phyloP scores from a whole-genome alignment of 1,284 basidiomycete genomes.

The Mycena citricolor region DNA sequence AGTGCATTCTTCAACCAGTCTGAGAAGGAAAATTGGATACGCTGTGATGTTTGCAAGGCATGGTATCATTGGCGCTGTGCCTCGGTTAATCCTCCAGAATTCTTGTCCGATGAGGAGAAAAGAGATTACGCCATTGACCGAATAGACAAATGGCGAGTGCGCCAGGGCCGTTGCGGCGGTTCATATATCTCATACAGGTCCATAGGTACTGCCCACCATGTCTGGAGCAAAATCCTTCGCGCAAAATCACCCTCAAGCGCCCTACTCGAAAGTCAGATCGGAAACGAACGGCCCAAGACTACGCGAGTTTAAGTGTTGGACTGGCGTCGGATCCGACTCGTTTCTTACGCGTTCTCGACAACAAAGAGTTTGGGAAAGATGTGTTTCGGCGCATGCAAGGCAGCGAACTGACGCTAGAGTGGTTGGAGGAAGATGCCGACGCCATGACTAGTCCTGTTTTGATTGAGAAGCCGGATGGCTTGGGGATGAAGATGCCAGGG shows the following conservation, averaged over 20 bases:
- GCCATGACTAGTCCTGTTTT: constrained; percentile 79
- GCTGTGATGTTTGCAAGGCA: constrained; percentile 70
- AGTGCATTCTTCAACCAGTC: constrained; percentile 20
- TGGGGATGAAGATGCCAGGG: constrained; percentile 85
- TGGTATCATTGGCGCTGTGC: constrained; percentile 85
- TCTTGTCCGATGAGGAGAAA: constrained; percentile 17
- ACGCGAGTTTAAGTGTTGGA: constrained; percentile 69
- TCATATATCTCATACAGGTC: constrained; percentile 1
- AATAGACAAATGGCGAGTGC: constrained; percentile 47
- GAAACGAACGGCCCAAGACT: constrained; percentile 70
- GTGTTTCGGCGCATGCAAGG: constrained; percentile 69
- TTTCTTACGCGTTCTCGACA: constrained; percentile 68
- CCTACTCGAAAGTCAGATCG: constrained; percentile 78
- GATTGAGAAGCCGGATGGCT: constrained; percentile 70
- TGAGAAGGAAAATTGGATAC: constrained; percentile 24
- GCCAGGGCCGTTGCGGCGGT: not conserved
- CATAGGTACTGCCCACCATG: constrained; percentile 72
- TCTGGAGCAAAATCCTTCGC: constrained; percentile 54
- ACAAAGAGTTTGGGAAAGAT: constrained; percentile 49
- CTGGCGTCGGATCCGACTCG: constrained; percentile 63
- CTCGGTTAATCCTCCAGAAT: constrained; percentile 46
- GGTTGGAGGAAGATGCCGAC: constrained; percentile 66
- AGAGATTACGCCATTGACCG: constrained; percentile 38
- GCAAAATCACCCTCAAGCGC: constrained; percentile 68
- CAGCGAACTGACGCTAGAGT: constrained; percentile 62